A percentile compares a stretch with the other conserved stretches of the same genome.
These are phyloP conservation scores for Geranium brycei DNA, from an alignment of 345 rosid species.

Conservation along the genomic window DNA sequence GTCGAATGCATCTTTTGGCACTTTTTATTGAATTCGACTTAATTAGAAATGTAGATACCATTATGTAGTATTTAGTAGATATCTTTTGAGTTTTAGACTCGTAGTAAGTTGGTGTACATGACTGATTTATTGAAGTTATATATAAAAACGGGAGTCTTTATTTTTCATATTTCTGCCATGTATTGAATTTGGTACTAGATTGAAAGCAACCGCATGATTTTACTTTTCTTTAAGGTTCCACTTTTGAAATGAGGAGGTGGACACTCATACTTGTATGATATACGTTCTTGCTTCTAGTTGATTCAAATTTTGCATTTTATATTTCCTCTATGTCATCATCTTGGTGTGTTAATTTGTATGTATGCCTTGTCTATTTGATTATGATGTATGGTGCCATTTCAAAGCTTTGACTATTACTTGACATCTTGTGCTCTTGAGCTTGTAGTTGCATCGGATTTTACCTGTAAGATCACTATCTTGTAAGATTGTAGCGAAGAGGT, in stretches of 20 bases:
- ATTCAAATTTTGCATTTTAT: background rate
- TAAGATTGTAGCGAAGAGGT: slow-evolving; percentile 59
- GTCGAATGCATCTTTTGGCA: no score
- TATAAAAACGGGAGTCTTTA: background rate
- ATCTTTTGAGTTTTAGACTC: no score
- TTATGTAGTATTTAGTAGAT: no score
- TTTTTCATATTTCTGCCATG: background rate
- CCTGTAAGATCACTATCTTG: slow-evolving; percentile 54
- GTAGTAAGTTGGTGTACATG: no score
- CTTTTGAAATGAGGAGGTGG: background rate
- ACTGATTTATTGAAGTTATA: no score
- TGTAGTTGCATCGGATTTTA: slow-evolving; percentile 45
- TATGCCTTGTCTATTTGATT: background rate
- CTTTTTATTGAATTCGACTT: no score
- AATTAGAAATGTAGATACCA: no score
- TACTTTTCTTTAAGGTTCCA: background rate
- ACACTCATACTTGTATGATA: background rate
- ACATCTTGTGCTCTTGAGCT: slow-evolving; percentile 3
- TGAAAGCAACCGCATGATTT: background rate
- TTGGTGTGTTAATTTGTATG: background rate
- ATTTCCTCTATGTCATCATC: background rate
- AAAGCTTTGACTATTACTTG: background rate
- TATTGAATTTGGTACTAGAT: background rate
- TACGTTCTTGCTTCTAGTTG: background rate
- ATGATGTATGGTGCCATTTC: background rate